Evolutionary conservation across 768 basidiomycete genomes (phyloP).

Genomic region (Russula vinacea): DNA sequence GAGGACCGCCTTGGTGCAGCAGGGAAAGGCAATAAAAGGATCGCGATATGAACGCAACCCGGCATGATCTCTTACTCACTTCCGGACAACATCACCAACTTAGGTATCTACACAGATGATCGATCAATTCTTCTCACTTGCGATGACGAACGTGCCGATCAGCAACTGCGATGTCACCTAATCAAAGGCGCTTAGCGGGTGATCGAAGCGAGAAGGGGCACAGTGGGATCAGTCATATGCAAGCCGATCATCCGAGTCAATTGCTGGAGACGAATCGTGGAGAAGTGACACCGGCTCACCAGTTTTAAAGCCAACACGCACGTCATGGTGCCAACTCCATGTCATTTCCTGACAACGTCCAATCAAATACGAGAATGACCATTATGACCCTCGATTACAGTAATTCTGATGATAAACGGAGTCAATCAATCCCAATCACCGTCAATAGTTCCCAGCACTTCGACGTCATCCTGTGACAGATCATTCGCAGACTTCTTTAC

Average conservation of each 20-base stretch:
- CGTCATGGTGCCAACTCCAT: not conserved
- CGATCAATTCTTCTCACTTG: not conserved
- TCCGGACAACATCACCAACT: not conserved
- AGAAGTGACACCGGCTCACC: not conserved
- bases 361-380: not conserved
- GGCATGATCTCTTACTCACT: not conserved
- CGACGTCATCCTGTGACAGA: constrained; percentile 32
- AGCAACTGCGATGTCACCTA: not conserved
- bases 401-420: not conserved
- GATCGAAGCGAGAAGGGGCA: not conserved
- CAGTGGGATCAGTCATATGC: not conserved
- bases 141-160: not conserved
- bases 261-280: not conserved
- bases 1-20: not conserved
- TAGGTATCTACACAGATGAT: not conserved
- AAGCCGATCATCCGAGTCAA: not conserved
- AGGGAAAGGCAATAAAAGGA: not conserved
- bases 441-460: constrained; percentile 36
- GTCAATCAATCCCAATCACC: constrained; percentile 29
- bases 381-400: not conserved
- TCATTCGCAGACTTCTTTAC: constrained; percentile 21
- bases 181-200: not conserved
- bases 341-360: not conserved
- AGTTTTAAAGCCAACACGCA: not conserved
- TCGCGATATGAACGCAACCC: not conserved